Evolutionary conservation across 306 rosid genomes (phyloP).

Genomic region (Quercus aquifolioides): DNA sequence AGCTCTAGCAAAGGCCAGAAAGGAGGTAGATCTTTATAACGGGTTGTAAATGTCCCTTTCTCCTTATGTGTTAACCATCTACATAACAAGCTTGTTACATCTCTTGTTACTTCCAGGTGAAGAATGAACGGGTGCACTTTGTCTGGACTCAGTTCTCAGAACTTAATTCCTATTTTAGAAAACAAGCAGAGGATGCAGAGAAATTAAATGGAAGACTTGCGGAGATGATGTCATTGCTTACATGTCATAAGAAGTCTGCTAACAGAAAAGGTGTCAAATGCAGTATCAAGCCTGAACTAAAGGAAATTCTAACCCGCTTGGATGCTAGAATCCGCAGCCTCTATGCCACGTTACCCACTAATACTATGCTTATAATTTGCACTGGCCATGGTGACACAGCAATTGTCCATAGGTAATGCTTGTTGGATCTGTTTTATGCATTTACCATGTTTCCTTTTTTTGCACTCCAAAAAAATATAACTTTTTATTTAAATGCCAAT

Average conservation of each 20-base stretch:
- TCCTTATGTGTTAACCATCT: background rate
- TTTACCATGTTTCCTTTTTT: background rate
- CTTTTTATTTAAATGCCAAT: background rate
- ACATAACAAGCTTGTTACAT: slow-evolving; percentile 4
- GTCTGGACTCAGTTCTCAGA: slow-evolving; percentile 95
- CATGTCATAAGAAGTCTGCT: slow-evolving; percentile 49
- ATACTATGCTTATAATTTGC: slow-evolving; percentile 85
- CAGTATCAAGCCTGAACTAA: slow-evolving; percentile 50
- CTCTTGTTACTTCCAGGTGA: slow-evolving; percentile 55
- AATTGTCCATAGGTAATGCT: slow-evolving; percentile 72
- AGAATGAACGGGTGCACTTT: slow-evolving; percentile 78
- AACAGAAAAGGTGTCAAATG: slow-evolving; percentile 47
- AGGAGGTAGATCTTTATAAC: slow-evolving; percentile 55
- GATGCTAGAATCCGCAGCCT: slow-evolving; percentile 63
- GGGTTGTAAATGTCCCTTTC: slow-evolving; percentile 2
- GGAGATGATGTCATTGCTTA: slow-evolving; percentile 74
- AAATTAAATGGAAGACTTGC: slow-evolving; percentile 69
- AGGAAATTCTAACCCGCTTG: slow-evolving; percentile 66
- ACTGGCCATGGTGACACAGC: slow-evolving; percentile 97
- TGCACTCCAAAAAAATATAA: background rate
- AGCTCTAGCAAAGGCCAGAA: slow-evolving; percentile 69
- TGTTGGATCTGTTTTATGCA: slow-evolving; percentile 4
- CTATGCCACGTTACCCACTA: slow-evolving; percentile 56
- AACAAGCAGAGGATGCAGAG: slow-evolving; percentile 72
- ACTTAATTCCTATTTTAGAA: slow-evolving; percentile 63